Base-by-base conservation (phyloP, 2,329 filamentous ascomycete genomes). In the Pseudomassariella vexata region DNA sequence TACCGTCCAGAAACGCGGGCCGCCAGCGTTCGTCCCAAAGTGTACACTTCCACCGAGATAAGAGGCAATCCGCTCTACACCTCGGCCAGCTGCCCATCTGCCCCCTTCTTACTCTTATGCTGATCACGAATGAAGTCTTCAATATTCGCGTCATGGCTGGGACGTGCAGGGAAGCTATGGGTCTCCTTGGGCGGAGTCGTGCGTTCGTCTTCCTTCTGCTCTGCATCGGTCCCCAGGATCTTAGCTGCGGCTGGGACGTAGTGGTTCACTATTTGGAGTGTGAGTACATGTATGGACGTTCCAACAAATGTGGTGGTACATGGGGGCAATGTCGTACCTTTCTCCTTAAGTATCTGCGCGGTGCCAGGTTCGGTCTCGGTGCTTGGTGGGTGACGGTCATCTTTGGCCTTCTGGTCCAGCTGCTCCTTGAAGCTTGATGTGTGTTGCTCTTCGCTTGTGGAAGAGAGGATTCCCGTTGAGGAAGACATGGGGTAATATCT, bases 91-190 rank as follows among this genome's bases (percentile, higher is more conserved):
- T 32, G 23, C 19, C 34, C 35, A 16, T 35, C 27, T 10, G 25
- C 21, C 16, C 27, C 32, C 19, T 45, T 54, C 38, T 60, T 64
- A 49, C 68, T 73, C 23, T 60, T 50, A 44, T 74, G 67, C 51
- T 73, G 69, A 29, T 72, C 67, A 30, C 65, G 58, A 19, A 75
- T 52, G 37, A 74, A 74, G 18, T 70, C 64, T 38, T 70, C 68
- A 30, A 75, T 71, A 42, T 67, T 60, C 5, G 46, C 32, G 39
- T 73, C 70, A 34, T 73, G 60, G 15, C 54, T 40, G 0, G 67
- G 68, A 10, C 67, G 55, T 9, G 61, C 43, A 3, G 67, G 68
- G 10, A 62, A 62, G 3, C 57, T 62, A 2, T 52, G 38, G 10
- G 48, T 20, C 5, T 36, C 6, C 36, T 36, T 32, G 3, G 42